These are phyloP conservation scores for Mycena venus DNA, from an alignment of 768 basidiomycete species.

Conservation along the genomic window DNA sequence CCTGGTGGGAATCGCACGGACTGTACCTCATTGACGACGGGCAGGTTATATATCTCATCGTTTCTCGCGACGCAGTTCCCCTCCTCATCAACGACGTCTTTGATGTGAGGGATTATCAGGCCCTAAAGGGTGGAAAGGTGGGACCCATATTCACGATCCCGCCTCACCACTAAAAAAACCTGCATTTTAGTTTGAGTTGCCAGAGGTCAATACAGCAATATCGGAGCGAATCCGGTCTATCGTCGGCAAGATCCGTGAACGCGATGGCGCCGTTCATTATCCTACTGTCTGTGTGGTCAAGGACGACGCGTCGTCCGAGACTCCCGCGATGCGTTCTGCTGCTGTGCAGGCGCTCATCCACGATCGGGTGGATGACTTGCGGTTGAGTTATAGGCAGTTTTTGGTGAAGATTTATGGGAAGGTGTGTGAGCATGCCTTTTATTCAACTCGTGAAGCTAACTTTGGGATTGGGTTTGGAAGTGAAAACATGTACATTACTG, in stretches of 20 bases:
- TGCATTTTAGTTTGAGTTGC: slow-evolving; percentile 53
- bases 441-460: not conserved
- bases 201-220: slow-evolving; percentile 62
- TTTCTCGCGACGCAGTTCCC: slow-evolving; percentile 66
- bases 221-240: slow-evolving; percentile 63
- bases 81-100: slow-evolving; percentile 66
- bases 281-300: slow-evolving; percentile 66
- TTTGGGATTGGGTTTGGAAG: not conserved
- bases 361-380: slow-evolving; percentile 61
- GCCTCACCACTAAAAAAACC: not conserved
- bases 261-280: slow-evolving; percentile 59
- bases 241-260: slow-evolving; percentile 62
- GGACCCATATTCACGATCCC: not conserved
- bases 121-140: slow-evolving; percentile 60
- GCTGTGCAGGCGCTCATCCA: slow-evolving; percentile 63
- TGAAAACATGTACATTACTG: too few species aligned
- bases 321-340: slow-evolving; percentile 54
- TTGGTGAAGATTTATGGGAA: slow-evolving; percentile 57
- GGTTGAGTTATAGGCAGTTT: slow-evolving; percentile 61
- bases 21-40: slow-evolving; percentile 68
- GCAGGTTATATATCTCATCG: slow-evolving; percentile 66
- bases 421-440: slow-evolving; percentile 32
- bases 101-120: slow-evolving; percentile 55
- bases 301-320: slow-evolving; percentile 57
- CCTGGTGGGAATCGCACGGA: slow-evolving; percentile 64